Base-by-base conservation (phyloP, 306 rosid species). In the Trifolium repens region DNA sequence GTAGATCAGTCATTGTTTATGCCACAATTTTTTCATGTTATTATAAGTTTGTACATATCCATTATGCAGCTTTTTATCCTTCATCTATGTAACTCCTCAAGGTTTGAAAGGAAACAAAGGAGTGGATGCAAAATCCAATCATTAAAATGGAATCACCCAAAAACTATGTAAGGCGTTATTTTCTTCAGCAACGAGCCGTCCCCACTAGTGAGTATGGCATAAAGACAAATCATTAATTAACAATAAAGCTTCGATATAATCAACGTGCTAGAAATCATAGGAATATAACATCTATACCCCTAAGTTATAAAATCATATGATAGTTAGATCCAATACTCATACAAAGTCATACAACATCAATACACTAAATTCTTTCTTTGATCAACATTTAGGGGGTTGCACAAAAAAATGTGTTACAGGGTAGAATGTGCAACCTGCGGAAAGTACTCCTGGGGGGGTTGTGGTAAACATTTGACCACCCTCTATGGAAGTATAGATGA, bases 371-470 rank as follows among this genome's bases (percentile, higher is more conserved):
- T 54, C n/a, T 70, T n/a, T n/a, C n/a, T n/a, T n/a, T 19, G 6
- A 66, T n/a, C 10, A 8, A 19, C 32, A 12, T 35, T 16, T 12
- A 24, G 17, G 72, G 72, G 16, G 60, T 58, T 39, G 49, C 7
- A 70, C 7, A 67, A 83, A 12, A 67, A 85, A 12, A 88, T 88
- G 97, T 89, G 97, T 50, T 88, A 69, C 16, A 73, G 47, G 27
- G 83, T 89, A 3, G 88, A 83, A 0, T 89, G 97, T 69, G 74
- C 34, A 43, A 81, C 9, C 1, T 89, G 94, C 34, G 86, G 87
- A 9, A 86, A 65, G 17, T 54, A 63, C 24, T 39, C 80, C 0
- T 89, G 97, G 90, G 91, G 87, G 0, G 92, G 94, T 1, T 89
- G 97, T 52, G 92, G 92, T 0, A 67, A 65, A 17, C 97, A 88